Evolutionary conservation across 2,329 filamentous ascomycete species (phyloP).

Genomic region (Fusarium poae): DNA sequence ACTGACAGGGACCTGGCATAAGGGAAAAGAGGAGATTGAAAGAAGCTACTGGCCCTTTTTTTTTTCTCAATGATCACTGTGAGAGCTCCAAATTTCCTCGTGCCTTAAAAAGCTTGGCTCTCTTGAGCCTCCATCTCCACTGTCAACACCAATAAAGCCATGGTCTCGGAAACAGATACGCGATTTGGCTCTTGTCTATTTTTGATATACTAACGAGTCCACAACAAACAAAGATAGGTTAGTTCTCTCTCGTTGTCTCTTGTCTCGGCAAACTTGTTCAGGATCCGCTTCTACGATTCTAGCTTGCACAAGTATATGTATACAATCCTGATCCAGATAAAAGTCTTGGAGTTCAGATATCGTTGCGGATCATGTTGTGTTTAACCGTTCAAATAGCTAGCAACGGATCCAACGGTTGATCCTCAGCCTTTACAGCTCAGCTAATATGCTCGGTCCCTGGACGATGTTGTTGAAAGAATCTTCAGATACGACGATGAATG

Average conservation of each 20-base stretch:
- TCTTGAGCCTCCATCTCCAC: constrained; percentile 10
- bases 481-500: neutral
- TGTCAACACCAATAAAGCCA: neutral
- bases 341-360: constrained; percentile 1
- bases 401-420: neutral
- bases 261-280: neutral
- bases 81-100: constrained; percentile 8
- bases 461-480: neutral
- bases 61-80: neutral
- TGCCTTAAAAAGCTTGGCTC: constrained; percentile 18
- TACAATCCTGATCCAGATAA: neutral
- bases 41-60: neutral
- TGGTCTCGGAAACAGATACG: neutral
- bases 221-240: neutral
- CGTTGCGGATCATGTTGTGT: constrained; percentile 6
- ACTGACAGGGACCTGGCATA: constrained; percentile 38
- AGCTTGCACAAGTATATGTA: neutral
- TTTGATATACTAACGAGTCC: neutral
- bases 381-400: constrained; percentile 10
- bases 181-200: constrained; percentile 5
- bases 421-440: neutral
- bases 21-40: neutral
- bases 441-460: neutral
- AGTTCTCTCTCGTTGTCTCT: neutral
- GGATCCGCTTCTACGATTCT: neutral